Base-by-base conservation (phyloP, 495 filamentous ascomycete genomes). In the Hypoxylon cercidicola region DNA sequence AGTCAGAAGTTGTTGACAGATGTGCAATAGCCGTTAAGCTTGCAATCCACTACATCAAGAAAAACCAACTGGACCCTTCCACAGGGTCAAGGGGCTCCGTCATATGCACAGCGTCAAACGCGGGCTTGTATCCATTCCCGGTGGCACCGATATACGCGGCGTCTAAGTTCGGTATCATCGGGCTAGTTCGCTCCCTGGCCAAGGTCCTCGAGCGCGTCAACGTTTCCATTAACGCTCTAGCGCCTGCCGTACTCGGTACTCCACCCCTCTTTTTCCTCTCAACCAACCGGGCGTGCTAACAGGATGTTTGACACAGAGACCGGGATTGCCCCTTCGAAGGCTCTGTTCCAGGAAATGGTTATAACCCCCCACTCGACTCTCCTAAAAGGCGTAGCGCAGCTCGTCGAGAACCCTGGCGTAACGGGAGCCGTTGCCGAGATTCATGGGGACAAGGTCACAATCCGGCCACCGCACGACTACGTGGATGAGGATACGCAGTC, bases 61-160 rank as follows among this genome's bases (percentile, higher is more conserved):
- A 79, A 56, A 85, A 84, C 39, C 46, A 37, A 15, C 53, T 64
- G 1, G 64, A 62, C n/a, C 21, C 60, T 6, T 9, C 19, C 0
- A 66, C 64, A 0, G 52, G 60, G 47, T 74, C 72, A 15, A 76
- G 78, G 18, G 84, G 84, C 0, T 74, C 72, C 9, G 82, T 87
- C 25, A 77, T 86, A 40, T 87, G 84, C 73, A 86, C 84, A 2
- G 79, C 83, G 0, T 85, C 82, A 2, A 85, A 85, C 69, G 84
- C 81, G 5, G 84, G 84, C 0, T 44, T 86, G 7, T 86, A 87
- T 48, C 77, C 83, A 0, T 84, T 87, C 56, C 81, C 84, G 1
- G 75, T 81, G n/a, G 80, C 82, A 4, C 85, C 85, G 2, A 52
- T 86, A 1, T 87, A 87, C 54, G 77, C 80, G 1, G 74, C 78